A percentile compares a stretch with the other conserved stretches of the same genome.
phyloP scores from a whole-genome alignment of 257 asterid genomes.

The Gardenia jasminoides region DNA sequence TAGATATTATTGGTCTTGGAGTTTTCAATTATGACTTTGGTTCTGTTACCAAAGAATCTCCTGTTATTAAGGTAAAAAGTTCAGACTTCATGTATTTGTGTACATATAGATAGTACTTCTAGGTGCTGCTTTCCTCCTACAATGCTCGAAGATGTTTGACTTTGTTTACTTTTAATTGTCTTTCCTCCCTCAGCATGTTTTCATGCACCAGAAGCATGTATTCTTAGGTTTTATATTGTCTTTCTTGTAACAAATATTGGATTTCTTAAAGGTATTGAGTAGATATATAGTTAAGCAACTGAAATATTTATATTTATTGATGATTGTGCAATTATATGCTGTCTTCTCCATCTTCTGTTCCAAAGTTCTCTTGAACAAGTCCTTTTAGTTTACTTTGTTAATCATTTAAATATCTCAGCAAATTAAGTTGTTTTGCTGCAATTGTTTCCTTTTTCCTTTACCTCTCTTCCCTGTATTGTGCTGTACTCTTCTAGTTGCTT shows the following conservation, averaged over 20 bases:
- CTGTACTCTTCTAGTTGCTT: background rate
- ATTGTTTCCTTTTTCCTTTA: too few species aligned
- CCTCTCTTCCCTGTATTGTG: background rate
- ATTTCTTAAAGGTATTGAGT: background rate
- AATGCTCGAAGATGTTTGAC: background rate
- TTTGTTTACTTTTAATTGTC: background rate
- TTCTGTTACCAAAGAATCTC: slow-evolving; percentile 92
- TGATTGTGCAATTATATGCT: background rate
- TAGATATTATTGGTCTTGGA: slow-evolving; percentile 93
- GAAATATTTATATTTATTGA: background rate
- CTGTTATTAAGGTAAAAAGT: slow-evolving; percentile 74
- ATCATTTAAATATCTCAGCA: background rate
- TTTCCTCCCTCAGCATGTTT: background rate
- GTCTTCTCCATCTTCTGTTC: background rate
- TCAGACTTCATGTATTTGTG: slow-evolving; percentile 10
- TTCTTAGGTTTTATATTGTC: background rate
- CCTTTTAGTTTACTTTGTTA: background rate
- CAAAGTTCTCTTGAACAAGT: background rate
- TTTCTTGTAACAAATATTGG: background rate
- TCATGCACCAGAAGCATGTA: background rate
- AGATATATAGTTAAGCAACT: background rate
- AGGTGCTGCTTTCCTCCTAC: background rate
- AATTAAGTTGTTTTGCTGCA: too few species aligned
- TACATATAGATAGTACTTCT: slow-evolving; percentile 2
- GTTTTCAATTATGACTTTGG: slow-evolving; percentile 94